These are phyloP conservation scores for Vaccinium darrowii DNA, from an alignment of 148 eudicot species.

Conservation along the genomic window DNA sequence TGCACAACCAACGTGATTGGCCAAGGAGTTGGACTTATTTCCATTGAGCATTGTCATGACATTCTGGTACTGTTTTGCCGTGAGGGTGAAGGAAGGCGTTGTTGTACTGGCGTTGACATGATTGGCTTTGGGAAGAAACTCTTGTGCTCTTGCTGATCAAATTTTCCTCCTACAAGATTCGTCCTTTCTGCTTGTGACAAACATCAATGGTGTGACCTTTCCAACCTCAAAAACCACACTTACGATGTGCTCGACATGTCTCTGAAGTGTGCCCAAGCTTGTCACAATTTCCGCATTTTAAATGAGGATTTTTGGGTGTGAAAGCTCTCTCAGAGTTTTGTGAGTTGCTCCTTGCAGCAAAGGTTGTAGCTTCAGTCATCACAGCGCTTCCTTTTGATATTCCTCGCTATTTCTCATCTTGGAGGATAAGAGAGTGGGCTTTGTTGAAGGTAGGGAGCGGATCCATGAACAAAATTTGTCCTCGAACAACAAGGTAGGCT, in stretches of 20 bases:
- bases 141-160: not conserved
- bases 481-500: not conserved
- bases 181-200: not conserved
- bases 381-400: not conserved
- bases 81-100: not conserved
- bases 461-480: conserved; percentile 10
- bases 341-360: not conserved
- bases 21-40: not conserved
- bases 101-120: not conserved
- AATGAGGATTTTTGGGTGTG: conserved; percentile 2
- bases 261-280: not conserved
- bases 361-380: not conserved
- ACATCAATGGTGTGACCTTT: conserved; percentile 1
- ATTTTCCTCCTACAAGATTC: too few relatives aligned
- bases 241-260: conserved; percentile 3
- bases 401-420: not conserved
- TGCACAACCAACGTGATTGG: not conserved
- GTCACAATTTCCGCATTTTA: not conserved
- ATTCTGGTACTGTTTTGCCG: not conserved
- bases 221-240: not conserved
- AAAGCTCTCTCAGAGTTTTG: not conserved
- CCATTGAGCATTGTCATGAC: not conserved
- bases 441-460: not conserved
- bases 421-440: not conserved
- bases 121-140: not conserved